Conservation (phyloP, 1,284 basidiomycete species). For the Ustilago xerochloae region DNA sequence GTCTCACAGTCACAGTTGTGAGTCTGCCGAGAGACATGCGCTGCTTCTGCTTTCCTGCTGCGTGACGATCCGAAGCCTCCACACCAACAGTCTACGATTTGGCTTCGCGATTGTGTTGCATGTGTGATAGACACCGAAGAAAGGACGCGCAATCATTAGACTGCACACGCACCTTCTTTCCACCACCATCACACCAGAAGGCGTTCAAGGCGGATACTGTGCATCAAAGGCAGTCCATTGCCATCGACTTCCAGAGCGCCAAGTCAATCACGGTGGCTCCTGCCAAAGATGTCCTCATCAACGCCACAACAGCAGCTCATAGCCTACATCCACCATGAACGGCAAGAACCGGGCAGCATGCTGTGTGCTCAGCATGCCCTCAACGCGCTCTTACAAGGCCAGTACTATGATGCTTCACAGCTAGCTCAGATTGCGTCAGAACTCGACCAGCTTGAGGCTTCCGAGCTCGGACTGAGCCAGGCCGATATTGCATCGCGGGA, state of each 20-base stretch:
- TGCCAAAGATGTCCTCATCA: conserved; percentile 27
- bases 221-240: background rate
- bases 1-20: no score
- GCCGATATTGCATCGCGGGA: conserved; percentile 40
- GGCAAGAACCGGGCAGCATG: conserved; percentile 64
- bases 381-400: conserved; percentile 62
- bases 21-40: conserved; percentile 1
- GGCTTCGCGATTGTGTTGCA: background rate
- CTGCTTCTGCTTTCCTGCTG: background rate
- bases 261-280: background rate
- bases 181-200: background rate
- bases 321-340: conserved; percentile 58
- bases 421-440: conserved; percentile 58
- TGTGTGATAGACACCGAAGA: background rate
- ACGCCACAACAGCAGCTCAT: conserved; percentile 53
- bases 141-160: conserved; percentile 14
- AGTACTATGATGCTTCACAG: conserved; percentile 64
- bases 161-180: background rate
- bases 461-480: conserved; percentile 46
- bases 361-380: conserved; percentile 67
- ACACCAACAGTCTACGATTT: conserved; percentile 2
- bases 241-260: no score
- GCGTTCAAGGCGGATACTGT: background rate
- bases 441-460: conserved; percentile 46
- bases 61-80: conserved; percentile 8